Evolutionary conservation across 2,329 filamentous ascomycete species (phyloP).

Genomic region (Magnaporthiopsis poae): DNA sequence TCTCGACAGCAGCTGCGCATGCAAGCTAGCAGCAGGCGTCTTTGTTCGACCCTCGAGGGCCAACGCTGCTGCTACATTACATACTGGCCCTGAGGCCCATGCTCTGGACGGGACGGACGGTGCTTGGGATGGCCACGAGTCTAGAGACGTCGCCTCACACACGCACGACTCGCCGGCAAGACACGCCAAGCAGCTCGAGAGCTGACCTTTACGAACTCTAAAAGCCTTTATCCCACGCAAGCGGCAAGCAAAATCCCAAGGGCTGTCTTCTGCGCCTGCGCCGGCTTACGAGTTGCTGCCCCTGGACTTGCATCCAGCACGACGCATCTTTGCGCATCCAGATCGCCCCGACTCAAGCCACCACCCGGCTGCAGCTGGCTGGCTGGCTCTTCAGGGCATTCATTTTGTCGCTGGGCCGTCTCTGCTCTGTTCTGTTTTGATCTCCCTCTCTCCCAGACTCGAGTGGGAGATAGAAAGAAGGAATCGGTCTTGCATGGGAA

Average conservation of each 20-base stretch:
- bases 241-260: background rate
- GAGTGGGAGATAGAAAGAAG: background rate
- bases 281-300: background rate
- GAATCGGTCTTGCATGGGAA: background rate
- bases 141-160: conserved; percentile 9
- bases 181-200: conserved; percentile 7
- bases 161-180: conserved; percentile 10
- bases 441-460: background rate
- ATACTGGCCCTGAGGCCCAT: conserved; percentile 1
- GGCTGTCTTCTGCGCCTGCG: background rate
- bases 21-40: background rate
- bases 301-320: background rate
- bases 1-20: background rate
- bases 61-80: background rate
- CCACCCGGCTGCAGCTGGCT: background rate
- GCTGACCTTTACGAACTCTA: conserved; percentile 6
- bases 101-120: conserved; percentile 4
- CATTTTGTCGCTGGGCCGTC: background rate
- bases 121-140: conserved; percentile 10
- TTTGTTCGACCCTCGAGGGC: background rate
- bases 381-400: background rate
- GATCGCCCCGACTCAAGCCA: background rate
- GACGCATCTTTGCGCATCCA: background rate
- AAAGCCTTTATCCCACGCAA: background rate
- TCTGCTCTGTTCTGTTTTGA: too few species aligned